Percentiles rank a stretch among this genome's conserved stretches.
Conservation (phyloP, 768 basidiomycete genomes). For the Rhodotorula taiwanensis region DNA sequence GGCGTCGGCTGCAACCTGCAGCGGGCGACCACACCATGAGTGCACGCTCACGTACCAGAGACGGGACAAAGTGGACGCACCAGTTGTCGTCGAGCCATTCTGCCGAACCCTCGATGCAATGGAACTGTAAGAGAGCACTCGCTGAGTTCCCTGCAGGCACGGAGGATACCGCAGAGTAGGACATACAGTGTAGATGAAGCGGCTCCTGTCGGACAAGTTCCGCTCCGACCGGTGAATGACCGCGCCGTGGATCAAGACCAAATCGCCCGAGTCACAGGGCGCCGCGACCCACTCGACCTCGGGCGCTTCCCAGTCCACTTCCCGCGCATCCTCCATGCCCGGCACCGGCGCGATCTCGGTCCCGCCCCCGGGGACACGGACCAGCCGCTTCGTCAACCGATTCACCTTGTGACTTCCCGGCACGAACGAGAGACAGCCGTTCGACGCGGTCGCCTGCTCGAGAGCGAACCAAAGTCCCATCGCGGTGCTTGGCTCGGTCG, state of each 20-base stretch:
- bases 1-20: constrained; percentile 11
- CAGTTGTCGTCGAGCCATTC: constrained; percentile 29
- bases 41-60: background rate
- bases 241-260: constrained; percentile 87
- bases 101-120: constrained; percentile 18
- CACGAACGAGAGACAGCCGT: constrained; percentile 80
- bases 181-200: constrained; percentile 89
- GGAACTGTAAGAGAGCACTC: constrained; percentile 32
- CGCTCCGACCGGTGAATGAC: constrained; percentile 87
- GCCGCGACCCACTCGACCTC: constrained; percentile 43
- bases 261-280: constrained; percentile 49
- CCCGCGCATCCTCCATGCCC: constrained; percentile 34
- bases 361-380: constrained; percentile 60
- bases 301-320: constrained; percentile 32
- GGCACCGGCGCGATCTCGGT: constrained; percentile 72
- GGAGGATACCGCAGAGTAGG: background rate
- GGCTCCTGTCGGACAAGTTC: constrained; percentile 69
- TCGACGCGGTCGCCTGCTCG: constrained; percentile 71
- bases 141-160: too few relatives aligned
- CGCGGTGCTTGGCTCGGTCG: constrained; percentile 83
- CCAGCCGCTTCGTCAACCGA: constrained; percentile 69
- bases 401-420: constrained; percentile 79
- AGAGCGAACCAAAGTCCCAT: constrained; percentile 96
- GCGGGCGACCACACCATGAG: too few relatives aligned
- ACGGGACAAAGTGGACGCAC: background rate